phyloP scores from a whole-genome alignment of 108 stramenopile genomes.

The Conticribra guillardii region DNA sequence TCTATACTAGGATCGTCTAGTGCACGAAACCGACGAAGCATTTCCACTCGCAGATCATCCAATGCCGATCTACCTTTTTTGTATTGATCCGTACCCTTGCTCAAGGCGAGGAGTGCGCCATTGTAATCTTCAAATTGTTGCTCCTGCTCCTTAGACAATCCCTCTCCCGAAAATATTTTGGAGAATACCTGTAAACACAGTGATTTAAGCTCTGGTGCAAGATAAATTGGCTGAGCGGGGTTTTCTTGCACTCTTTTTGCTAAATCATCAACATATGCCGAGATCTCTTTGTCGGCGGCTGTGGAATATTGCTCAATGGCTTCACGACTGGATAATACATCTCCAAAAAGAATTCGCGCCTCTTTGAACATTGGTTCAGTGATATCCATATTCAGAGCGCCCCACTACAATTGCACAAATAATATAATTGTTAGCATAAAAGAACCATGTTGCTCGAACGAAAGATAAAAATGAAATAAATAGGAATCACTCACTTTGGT shows the following conservation, averaged over 20 bases:
- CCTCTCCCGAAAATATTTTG: conserved; percentile 18
- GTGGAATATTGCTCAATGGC: conserved; percentile 6
- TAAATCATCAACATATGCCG: conserved; percentile 18
- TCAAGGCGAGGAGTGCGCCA: conserved; percentile 20
- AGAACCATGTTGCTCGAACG: too few relatives aligned
- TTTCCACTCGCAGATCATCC: conserved; percentile 9
- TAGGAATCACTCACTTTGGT: too few relatives aligned
- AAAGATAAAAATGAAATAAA: too few relatives aligned
- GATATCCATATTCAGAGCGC: conserved; percentile 32
- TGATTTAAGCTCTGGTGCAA: conserved; percentile 29
- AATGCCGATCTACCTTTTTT: conserved; percentile 15
- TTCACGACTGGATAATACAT: conserved; percentile 13
- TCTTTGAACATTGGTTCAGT: conserved; percentile 26
- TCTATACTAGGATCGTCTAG: background rate
- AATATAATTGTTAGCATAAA: too few relatives aligned
- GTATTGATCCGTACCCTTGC: background rate
- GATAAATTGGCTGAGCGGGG: conserved; percentile 4
- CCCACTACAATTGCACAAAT: too few relatives aligned
- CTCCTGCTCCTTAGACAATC: conserved; percentile 25
- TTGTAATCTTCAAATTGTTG: conserved; percentile 42
- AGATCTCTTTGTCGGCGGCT: conserved; percentile 5
- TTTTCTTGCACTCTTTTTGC: conserved; percentile 12
- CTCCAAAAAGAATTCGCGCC: conserved; percentile 20
- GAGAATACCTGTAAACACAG: conserved; percentile 26
- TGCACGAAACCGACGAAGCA: conserved; percentile 9